Evolutionary conservation across 2,329 filamentous ascomycete genomes (phyloP).

Genomic region (Fusarium falciforme): DNA sequence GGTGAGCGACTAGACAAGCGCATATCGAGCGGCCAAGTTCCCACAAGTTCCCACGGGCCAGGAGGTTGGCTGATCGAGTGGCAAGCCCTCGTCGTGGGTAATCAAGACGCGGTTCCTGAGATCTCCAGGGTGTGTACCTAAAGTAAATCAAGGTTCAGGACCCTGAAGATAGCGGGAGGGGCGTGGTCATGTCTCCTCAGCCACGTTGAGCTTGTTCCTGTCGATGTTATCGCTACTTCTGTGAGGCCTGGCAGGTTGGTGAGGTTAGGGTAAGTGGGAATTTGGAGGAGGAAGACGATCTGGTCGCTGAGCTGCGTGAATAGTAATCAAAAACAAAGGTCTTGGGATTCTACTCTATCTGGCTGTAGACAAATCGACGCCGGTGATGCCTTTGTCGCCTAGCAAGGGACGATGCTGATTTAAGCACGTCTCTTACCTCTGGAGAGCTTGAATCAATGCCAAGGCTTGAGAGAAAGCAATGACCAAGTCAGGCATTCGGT

Average conservation of each 20-base stretch:
- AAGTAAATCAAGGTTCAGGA: slow-evolving; percentile 11
- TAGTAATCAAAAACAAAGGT: not conserved
- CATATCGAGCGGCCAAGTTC: not conserved
- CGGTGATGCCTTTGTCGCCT: not conserved
- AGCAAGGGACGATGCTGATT: not conserved
- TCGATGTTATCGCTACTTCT: not conserved
- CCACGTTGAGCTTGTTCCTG: slow-evolving; percentile 5
- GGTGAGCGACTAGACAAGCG: not conserved
- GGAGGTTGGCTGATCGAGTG: not conserved
- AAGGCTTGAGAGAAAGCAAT: not conserved
- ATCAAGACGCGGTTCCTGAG: slow-evolving; percentile 4
- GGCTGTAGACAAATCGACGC: not conserved
- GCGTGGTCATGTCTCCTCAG: slow-evolving; percentile 3
- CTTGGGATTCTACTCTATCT: not conserved
- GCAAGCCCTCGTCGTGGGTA: not conserved
- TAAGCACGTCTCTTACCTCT: not conserved
- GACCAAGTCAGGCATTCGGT: not conserved
- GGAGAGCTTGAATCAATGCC: not conserved
- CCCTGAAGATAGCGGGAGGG: slow-evolving; percentile 14
- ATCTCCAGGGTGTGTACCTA: not conserved
- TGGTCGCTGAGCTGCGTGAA: not conserved
- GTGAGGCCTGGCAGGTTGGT: not conserved
- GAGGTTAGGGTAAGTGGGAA: not conserved
- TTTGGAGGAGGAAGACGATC: not conserved
- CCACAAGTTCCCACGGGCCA: not conserved